These are phyloP conservation scores for Apophysomyces elegans DNA, from an alignment of 371 early-diverging fungal species.

Conservation along the genomic window DNA sequence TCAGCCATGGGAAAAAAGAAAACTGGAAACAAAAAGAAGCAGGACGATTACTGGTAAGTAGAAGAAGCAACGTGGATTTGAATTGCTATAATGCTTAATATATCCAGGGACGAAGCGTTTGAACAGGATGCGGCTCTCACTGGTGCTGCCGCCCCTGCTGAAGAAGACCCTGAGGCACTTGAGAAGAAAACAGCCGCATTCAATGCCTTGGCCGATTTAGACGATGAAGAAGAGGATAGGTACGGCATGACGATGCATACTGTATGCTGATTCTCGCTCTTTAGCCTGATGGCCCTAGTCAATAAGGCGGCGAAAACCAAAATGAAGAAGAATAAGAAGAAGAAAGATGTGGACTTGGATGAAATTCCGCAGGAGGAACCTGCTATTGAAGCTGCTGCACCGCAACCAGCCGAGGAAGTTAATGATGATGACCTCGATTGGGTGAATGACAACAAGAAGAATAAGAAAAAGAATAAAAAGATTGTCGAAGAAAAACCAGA, in stretches of 20 bases:
- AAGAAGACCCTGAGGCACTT: conserved; percentile 41
- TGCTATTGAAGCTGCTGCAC: conserved; percentile 20
- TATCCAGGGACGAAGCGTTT: conserved; percentile 29
- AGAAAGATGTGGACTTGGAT: conserved; percentile 31
- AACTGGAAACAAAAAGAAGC: conserved; percentile 49
- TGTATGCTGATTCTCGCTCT: background rate
- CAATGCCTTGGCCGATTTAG: conserved; percentile 32
- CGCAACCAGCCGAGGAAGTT: conserved; percentile 19
- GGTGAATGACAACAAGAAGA: conserved; percentile 42
- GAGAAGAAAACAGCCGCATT: conserved; percentile 41
- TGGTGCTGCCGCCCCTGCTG: conserved; percentile 33
- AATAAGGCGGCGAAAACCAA: conserved; percentile 54
- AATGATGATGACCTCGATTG: conserved; percentile 41
- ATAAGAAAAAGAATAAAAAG: conserved; percentile 47
- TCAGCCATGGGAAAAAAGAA: conserved; percentile 55
- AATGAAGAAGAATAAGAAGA: conserved; percentile 55
- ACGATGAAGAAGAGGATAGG: conserved; percentile 39
- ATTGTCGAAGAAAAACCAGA: conserved; percentile 21
- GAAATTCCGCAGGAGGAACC: conserved; percentile 38
- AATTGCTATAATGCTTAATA: background rate
- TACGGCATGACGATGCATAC: background rate
- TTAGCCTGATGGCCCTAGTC: conserved; percentile 57
- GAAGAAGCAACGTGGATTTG: conserved; percentile 18
- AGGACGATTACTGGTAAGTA: conserved; percentile 54
- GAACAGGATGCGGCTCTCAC: conserved; percentile 40